These are phyloP conservation scores for Peribolospora baueri DNA, from an alignment of 768 basidiomycete species.

Conservation along the genomic window DNA sequence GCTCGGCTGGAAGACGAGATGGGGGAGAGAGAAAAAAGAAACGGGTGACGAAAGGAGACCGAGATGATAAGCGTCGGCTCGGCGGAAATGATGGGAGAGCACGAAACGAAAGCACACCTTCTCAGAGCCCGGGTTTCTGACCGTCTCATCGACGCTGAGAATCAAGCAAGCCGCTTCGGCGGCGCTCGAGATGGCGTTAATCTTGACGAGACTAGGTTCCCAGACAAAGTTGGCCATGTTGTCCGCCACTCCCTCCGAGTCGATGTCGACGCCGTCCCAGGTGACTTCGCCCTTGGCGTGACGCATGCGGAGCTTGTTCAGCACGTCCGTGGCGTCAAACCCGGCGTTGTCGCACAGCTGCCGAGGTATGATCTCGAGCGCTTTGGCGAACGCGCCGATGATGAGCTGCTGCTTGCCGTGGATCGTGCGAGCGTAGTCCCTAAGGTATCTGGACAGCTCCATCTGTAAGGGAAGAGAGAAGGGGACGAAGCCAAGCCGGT, in stretches of 20 bases:
- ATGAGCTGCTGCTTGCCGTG: conserved; percentile 88
- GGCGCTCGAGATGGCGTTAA: conserved; percentile 85
- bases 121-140: conserved; percentile 83
- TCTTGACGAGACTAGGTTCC: conserved; percentile 88
- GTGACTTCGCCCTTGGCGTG: conserved; percentile 56
- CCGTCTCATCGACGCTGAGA: conserved; percentile 89
- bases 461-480: conserved; percentile 32
- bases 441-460: conserved; percentile 86
- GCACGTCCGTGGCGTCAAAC: conserved; percentile 81
- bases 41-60: neutral
- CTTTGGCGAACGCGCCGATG: conserved; percentile 84
- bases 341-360: conserved; percentile 99
- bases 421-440: conserved; percentile 71
- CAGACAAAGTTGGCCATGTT: conserved; percentile 97
- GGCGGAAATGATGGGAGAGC: neutral
- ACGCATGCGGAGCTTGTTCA: conserved; percentile 92
- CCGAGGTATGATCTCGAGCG: conserved; percentile 87
- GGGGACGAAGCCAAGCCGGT: neutral
- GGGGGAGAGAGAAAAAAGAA: neutral
- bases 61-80: neutral
- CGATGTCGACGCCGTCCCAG: conserved; percentile 90
- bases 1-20: neutral
- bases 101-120: conserved; percentile 21
- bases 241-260: conserved; percentile 61
- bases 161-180: conserved; percentile 90